Percentiles rank a stretch among this genome's conserved stretches.
Conservation (phyloP, 805 yeast genomes). For the Cyberlindnera mississippiensis region DNA sequence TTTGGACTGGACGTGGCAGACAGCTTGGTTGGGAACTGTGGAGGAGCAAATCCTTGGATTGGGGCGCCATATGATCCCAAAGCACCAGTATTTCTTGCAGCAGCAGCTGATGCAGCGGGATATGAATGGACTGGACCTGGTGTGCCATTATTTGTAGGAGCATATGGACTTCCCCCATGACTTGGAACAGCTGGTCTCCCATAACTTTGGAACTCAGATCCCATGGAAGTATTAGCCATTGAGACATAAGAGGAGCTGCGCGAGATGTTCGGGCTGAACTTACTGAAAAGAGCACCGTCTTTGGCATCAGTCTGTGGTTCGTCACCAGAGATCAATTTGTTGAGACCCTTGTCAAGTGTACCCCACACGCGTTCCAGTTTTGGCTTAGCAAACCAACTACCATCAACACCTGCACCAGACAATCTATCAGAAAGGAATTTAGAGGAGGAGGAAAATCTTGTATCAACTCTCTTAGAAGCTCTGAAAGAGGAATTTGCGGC, state of each 20-base stretch:
- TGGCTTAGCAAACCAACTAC: constrained; percentile 76
- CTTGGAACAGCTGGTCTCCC: constrained; percentile 7
- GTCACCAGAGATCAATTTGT: constrained; percentile 83
- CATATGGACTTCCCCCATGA: constrained; percentile 5
- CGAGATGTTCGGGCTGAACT: constrained; percentile 66
- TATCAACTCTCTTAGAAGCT: constrained; percentile 34
- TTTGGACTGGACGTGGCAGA: constrained; percentile 7
- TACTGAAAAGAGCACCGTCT: constrained; percentile 56
- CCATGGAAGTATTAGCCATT: constrained; percentile 9
- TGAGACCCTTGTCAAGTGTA: constrained; percentile 74
- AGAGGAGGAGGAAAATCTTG: constrained; percentile 32
- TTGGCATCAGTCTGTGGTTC: constrained; percentile 42
- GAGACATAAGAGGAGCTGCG: constrained; percentile 39
- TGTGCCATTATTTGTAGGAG: constrained; percentile 2
- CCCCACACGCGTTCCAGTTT: constrained; percentile 86
- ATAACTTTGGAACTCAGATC: constrained; percentile 3
- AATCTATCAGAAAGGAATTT: constrained; percentile 42
- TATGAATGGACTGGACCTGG: constrained; percentile 1
- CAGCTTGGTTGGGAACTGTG: constrained; percentile 5
- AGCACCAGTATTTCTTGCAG: neutral
- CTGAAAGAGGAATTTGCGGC: constrained; percentile 38
- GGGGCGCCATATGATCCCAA: too few species aligned
- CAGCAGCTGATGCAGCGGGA: constrained; percentile 1
- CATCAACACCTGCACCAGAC: constrained; percentile 43
- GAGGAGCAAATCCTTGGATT: constrained; percentile 5